These are phyloP conservation scores for Coriaria nepalensis DNA, from an alignment of 306 rosid genomes.

Conservation along the genomic window DNA sequence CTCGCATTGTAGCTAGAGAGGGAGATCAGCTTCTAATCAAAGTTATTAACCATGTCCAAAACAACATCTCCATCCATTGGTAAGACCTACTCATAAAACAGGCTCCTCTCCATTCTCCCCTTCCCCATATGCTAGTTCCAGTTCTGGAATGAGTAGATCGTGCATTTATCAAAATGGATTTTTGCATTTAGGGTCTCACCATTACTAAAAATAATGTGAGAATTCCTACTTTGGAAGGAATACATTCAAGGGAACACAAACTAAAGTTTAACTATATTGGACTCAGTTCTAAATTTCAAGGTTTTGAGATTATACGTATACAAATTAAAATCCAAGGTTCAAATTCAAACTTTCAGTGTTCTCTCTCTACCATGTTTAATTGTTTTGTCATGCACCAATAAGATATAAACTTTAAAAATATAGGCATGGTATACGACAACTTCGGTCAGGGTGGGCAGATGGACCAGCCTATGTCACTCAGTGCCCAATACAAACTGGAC, in stretches of 20 bases:
- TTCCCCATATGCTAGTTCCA: too few species aligned
- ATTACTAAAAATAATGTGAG: too few species aligned
- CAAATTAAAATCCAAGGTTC: too few species aligned
- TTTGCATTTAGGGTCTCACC: too few species aligned
- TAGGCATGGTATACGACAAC: slow-evolving; percentile 64
- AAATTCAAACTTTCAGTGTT: too few species aligned
- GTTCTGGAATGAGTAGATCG: too few species aligned
- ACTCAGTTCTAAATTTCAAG: neutral
- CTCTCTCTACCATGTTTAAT: too few species aligned
- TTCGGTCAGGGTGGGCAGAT: slow-evolving; percentile 53
- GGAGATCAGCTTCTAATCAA: slow-evolving; percentile 43
- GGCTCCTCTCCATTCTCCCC: neutral
- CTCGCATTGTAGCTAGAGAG: slow-evolving; percentile 56
- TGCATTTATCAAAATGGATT: too few species aligned
- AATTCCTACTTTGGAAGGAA: too few species aligned
- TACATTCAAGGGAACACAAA: neutral
- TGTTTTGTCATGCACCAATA: too few species aligned
- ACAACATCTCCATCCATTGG: slow-evolving; percentile 57
- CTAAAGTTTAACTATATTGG: neutral
- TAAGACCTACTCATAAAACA: slow-evolving; percentile 7
- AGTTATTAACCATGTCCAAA: slow-evolving; percentile 40
- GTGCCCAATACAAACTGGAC: slow-evolving; percentile 54
- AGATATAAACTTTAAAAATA: neutral
- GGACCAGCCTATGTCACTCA: slow-evolving; percentile 64
- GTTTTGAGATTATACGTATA: neutral